Evolutionary conservation across 2,329 filamentous ascomycete genomes (phyloP).

Genomic region (Leptodontidium sp.): DNA sequence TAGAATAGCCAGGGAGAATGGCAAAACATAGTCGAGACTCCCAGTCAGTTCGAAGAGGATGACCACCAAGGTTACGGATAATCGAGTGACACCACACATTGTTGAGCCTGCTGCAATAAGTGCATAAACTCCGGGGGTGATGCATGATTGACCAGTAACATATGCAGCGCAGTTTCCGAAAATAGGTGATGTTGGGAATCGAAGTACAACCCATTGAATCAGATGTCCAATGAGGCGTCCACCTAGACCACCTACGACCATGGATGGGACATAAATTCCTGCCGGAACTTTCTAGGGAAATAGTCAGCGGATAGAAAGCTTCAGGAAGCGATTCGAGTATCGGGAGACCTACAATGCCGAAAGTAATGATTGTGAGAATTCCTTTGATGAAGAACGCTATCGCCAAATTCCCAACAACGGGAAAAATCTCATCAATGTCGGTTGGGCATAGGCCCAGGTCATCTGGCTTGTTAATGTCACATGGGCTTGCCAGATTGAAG

Average conservation of each 20-base stretch:
- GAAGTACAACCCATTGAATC: constrained; percentile 82
- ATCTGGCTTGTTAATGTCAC: constrained; percentile 71
- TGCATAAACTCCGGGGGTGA: constrained; percentile 96
- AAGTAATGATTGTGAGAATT: constrained; percentile 86
- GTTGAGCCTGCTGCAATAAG: constrained; percentile 94
- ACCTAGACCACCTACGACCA: constrained; percentile 95
- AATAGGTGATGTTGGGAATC: constrained; percentile 73
- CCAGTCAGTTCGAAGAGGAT: constrained; percentile 97
- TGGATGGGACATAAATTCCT: constrained; percentile 97
- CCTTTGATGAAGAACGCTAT: constrained; percentile 90
- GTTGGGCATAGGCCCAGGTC: constrained; percentile 80
- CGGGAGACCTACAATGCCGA: constrained; percentile 73
- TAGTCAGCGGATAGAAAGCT: constrained; percentile 24
- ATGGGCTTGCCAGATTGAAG: constrained; percentile 90
- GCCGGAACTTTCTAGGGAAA: constrained; percentile 79
- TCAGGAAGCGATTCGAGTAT: neutral
- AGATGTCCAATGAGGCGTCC: constrained; percentile 87
- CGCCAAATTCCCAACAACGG: constrained; percentile 74
- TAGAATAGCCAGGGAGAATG: constrained; percentile 90
- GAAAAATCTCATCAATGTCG: constrained; percentile 77
- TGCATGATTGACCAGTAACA: constrained; percentile 77
- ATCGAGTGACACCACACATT: constrained; percentile 95
- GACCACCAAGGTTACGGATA: constrained; percentile 92
- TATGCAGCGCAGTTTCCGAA: constrained; percentile 78
- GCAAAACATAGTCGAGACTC: constrained; percentile 92